Base-by-base conservation (phyloP, 371 early-diverging fungal genomes). In the Apophysomyces trapeziformis region DNA sequence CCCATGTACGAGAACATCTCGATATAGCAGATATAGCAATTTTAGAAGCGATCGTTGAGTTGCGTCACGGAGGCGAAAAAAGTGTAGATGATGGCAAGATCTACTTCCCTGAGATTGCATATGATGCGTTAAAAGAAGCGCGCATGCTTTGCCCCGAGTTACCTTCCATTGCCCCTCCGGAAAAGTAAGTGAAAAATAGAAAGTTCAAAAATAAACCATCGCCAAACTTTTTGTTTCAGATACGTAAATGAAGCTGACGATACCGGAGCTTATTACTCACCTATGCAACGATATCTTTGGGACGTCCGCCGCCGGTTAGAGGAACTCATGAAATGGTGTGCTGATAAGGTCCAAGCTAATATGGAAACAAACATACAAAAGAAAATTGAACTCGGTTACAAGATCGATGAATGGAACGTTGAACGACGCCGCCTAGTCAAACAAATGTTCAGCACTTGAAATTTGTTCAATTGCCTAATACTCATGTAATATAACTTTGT, bases 261-360 rank as follows among this genome's bases (percentile, higher is more conserved):
- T 12, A 80, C 78, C 2, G 83, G 80, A 38, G 80, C 77, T n/a
- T 76, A 69, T 36, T 83, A 80, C 65, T 76, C 80, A 3, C 80
- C 83, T 37, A 75, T 80, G 74, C 83, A 83, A 58, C 66, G 68
- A 41, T 83, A 78, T 41, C 65, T 83, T 32, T 83, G 83, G 83
- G 80, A 80, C 63, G 74, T 80, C 1, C 79, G 80, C 12, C 58
- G 61, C 2, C 57, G 61, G 14, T n/a, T 75, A 3, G 57, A 39
- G 2, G 66, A 69, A 7, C 38, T 75, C 32, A 16, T 65, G 5
- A 54, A 61, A 58, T 75, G 76, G 76, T 69, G 68, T 37, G 70
- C 72, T 44, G 56, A 50, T 7, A 41, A 60, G 54, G 60, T 61
- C 14, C 16, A 67, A 12, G 64, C 50, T 5, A 44, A 64, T 37